phyloP scores from a whole-genome alignment of 2,329 filamentous ascomycete genomes.

The Rutstroemia sp. region DNA sequence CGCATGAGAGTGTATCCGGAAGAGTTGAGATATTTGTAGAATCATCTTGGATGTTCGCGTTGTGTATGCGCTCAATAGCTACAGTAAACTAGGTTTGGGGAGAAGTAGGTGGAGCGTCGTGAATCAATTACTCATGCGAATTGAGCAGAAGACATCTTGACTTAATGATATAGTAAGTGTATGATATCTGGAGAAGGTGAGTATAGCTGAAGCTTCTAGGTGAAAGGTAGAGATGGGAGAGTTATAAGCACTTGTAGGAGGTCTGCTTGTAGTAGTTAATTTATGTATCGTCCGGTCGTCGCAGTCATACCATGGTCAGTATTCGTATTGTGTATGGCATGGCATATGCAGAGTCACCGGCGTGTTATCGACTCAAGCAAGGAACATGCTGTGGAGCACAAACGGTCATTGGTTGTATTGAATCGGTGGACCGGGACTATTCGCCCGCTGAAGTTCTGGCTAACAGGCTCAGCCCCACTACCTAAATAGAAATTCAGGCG shows the following conservation, averaged over 20 bases:
- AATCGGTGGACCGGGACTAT: not conserved
- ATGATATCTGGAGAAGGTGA: not conserved
- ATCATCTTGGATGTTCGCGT: conserved; percentile 38
- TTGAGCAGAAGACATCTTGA: conserved; percentile 7
- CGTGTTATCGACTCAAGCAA: too few relatives aligned
- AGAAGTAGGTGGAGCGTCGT: not conserved
- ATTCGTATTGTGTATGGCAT: too few relatives aligned
- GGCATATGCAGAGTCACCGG: too few relatives aligned
- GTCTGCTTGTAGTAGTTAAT: too few relatives aligned
- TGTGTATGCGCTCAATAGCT: not conserved
- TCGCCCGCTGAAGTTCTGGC: not conserved
- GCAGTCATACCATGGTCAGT: too few relatives aligned
- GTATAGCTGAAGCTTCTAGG: too few relatives aligned
- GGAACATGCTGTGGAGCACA: too few relatives aligned
- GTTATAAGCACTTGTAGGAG: too few relatives aligned
- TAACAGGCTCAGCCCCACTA: not conserved
- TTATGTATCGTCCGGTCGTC: too few relatives aligned
- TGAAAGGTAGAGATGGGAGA: not conserved
- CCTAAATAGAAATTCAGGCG: not conserved
- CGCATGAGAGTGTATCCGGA: conserved; percentile 39
- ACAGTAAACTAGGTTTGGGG: not conserved
- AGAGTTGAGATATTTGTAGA: conserved; percentile 34
- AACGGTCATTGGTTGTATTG: too few relatives aligned
- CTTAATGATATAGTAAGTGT: not conserved
- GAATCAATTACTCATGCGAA: conserved; percentile 3